Evolutionary conservation across 2,329 filamentous ascomycete species (phyloP).

Genomic region (Sporothrix brasiliensis): DNA sequence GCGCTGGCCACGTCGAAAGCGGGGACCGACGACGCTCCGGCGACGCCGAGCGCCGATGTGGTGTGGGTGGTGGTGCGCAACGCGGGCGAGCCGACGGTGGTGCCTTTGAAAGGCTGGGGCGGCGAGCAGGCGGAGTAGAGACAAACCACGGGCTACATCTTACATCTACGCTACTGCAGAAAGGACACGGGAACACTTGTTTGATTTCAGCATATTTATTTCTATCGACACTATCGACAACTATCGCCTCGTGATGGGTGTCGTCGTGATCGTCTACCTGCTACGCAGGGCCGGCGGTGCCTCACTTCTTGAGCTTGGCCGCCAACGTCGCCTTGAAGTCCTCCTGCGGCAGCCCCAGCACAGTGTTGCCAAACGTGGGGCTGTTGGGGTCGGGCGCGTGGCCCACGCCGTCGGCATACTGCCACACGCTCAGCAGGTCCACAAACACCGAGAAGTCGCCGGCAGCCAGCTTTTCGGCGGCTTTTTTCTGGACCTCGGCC

Average conservation of each 20-base stretch:
- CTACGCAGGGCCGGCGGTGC: no score
- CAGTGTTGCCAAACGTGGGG: conserved; percentile 37
- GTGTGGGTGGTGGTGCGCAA: conserved; percentile 68
- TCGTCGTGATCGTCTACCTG: neutral
- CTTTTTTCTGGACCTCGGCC: conserved; percentile 45
- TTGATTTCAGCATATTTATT: neutral
- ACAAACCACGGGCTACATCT: no score
- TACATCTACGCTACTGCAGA: no score
- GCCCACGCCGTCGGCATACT: conserved; percentile 46
- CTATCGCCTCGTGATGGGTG: neutral
- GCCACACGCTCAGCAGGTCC: conserved; percentile 40
- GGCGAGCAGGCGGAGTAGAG: conserved; percentile 47
- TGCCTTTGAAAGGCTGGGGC: conserved; percentile 66
- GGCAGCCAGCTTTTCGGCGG: conserved; percentile 47
- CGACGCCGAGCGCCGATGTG: conserved; percentile 47
- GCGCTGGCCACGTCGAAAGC: conserved; percentile 54
- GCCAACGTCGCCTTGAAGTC: conserved; percentile 34
- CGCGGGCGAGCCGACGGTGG: conserved; percentile 62
- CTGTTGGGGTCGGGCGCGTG: conserved; percentile 36
- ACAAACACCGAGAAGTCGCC: conserved; percentile 45
- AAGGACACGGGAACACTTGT: no score
- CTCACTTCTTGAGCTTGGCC: conserved; percentile 32
- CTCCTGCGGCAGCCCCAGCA: conserved; percentile 39
- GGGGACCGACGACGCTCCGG: no score
- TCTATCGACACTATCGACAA: neutral